Percentiles rank a stretch among this genome's conserved stretches.
Conservation (phyloP, 192 early-diverging fungal species). For the Geranomyces variabilis region DNA sequence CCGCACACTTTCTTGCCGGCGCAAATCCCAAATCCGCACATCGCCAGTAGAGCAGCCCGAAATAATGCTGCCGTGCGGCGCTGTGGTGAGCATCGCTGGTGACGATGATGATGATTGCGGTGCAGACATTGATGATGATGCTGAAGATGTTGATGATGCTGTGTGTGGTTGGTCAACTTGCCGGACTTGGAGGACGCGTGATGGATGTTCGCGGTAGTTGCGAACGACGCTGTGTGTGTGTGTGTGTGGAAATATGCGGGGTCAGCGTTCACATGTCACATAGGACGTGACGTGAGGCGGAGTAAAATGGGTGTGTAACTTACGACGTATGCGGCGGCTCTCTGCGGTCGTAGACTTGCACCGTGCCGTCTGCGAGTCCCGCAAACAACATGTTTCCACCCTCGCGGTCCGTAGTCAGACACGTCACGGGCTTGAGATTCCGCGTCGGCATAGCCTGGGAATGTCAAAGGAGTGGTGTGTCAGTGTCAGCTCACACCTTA, state of each 20-base stretch:
- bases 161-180: slow-evolving; percentile 36
- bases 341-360: slow-evolving; percentile 74
- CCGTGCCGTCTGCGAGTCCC: slow-evolving; percentile 73
- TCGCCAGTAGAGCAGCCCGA: slow-evolving; percentile 57
- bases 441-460: slow-evolving; percentile 58
- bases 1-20: slow-evolving; percentile 18
- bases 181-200: slow-evolving; percentile 60
- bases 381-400: slow-evolving; percentile 69
- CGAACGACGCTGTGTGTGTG: slow-evolving; percentile 50
- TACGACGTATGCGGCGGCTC: slow-evolving; percentile 35
- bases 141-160: too few relatives aligned
- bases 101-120: too few relatives aligned
- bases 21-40: slow-evolving; percentile 48
- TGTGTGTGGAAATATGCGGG: too few relatives aligned
- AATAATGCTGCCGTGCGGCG: slow-evolving; percentile 53
- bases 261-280: too few relatives aligned
- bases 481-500: too few relatives aligned
- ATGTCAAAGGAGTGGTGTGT: too few relatives aligned
- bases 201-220: slow-evolving; percentile 64
- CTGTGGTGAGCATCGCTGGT: slow-evolving; percentile 14
- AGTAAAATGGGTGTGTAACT: too few relatives aligned
- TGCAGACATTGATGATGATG: too few relatives aligned
- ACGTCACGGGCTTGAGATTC: slow-evolving; percentile 60
- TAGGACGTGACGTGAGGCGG: too few relatives aligned
- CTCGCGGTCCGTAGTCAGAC: slow-evolving; percentile 65